Conservation (phyloP, 1,139 yeast genomes). For the Taphrina deformans region DNA sequence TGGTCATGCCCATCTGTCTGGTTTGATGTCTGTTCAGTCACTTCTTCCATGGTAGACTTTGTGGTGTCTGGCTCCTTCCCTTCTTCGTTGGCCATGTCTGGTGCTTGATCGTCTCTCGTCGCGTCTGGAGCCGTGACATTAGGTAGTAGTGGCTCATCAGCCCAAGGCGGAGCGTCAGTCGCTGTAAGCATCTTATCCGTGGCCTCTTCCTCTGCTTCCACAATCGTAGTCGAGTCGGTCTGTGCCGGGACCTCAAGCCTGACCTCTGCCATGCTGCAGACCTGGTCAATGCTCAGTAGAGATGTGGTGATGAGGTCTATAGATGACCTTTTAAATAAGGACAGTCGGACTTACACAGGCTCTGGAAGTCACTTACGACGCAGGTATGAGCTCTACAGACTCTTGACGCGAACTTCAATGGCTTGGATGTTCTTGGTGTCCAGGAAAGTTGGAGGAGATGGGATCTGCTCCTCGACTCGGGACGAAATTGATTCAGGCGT, state of each 20-base stretch:
- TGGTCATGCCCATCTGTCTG: neutral
- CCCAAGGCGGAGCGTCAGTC: neutral
- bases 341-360: no score
- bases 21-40: neutral
- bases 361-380: no score
- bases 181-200: neutral
- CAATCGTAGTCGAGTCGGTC: neutral
- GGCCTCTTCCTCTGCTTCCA: neutral
- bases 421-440: neutral
- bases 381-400: no score
- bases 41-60: neutral
- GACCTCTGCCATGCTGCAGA: neutral
- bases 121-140: neutral
- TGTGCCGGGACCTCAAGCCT: neutral
- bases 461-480: neutral
- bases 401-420: neutral
- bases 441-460: neutral
- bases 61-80: neutral
- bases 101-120: neutral
- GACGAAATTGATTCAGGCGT: constrained; percentile 8
- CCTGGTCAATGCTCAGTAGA: neutral
- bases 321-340: no score
- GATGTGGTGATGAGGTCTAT: neutral
- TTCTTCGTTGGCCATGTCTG: neutral
- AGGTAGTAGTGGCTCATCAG: neutral